Percentiles rank a stretch among this genome's conserved stretches.
phyloP scores from a whole-genome alignment of 1,284 basidiomycete genomes.

The Thelephora terrestris region DNA sequence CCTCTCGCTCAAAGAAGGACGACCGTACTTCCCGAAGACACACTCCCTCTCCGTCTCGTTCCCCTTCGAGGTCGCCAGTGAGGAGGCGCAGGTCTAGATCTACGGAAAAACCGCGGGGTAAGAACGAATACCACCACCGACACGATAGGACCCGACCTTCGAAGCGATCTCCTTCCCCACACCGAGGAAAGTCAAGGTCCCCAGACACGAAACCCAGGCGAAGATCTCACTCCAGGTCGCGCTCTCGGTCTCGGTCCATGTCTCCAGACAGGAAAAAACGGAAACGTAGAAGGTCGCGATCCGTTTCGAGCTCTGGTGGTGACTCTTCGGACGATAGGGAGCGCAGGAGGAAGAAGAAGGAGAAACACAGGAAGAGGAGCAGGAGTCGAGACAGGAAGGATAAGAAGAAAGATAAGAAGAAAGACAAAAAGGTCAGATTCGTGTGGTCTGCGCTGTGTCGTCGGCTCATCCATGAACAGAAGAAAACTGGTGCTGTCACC shows the following conservation, averaged over 20 bases:
- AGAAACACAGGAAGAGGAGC: conserved; percentile 37
- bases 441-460: background rate
- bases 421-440: conserved; percentile 46
- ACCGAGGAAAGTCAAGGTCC: background rate
- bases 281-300: conserved; percentile 27
- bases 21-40: conserved; percentile 4
- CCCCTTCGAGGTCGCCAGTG: conserved; percentile 1
- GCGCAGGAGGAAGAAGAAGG: conserved; percentile 30
- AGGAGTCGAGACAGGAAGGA: conserved; percentile 41
- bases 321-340: conserved; percentile 31
- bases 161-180: background rate
- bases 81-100: background rate
- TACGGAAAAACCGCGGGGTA: background rate
- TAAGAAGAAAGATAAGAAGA: conserved; percentile 59
- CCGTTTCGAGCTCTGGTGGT: conserved; percentile 24
- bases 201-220: conserved; percentile 7
- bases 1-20: conserved; percentile 8
- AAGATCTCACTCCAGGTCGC: conserved; percentile 8
- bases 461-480: conserved; percentile 23
- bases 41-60: conserved; percentile 4
- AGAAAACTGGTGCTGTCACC: conserved; percentile 42
- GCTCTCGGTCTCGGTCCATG: conserved; percentile 19
- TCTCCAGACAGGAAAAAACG: conserved; percentile 10
- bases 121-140: background rate
- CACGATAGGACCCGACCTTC: conserved; percentile 2